Conservation (phyloP, 306 rosid genomes). For the Begonia fuchsioides region DNA sequence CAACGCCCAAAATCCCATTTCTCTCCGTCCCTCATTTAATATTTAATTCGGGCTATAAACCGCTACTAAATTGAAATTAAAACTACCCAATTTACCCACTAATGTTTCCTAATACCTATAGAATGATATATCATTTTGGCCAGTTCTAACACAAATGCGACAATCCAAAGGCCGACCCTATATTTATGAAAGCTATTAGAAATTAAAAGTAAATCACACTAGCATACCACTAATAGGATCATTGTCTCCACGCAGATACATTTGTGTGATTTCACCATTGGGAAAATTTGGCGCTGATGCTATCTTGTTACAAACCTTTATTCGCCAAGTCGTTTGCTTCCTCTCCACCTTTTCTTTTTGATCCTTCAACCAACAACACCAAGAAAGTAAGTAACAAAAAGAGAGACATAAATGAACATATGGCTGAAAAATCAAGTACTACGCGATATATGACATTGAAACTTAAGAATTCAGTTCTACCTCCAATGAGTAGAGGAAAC, state of each 20-base stretch:
- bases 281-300: constrained; percentile 58
- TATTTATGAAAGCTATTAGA: no score
- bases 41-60: no score
- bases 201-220: constrained; percentile 6
- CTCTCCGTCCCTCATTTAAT: no score
- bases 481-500: not conserved
- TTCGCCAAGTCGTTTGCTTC: constrained; percentile 43
- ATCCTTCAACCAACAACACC: constrained; percentile 30
- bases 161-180: not conserved
- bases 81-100: no score
- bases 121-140: no score
- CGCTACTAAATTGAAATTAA: no score
- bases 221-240: constrained; percentile 40
- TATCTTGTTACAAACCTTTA: constrained; percentile 52
- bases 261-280: constrained; percentile 41
- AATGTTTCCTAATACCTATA: no score
- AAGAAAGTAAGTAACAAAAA: constrained; percentile 5
- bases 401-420: not conserved
- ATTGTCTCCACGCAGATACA: constrained; percentile 51
- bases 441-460: no score
- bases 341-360: constrained; percentile 46
- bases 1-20: no score
- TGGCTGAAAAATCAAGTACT: not conserved
- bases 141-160: no score
- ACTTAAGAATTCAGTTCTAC: no score